A percentile compares a stretch with the other conserved stretches of the same genome.
Conservation (phyloP, 176 grass and related monocot species). For the Poa pratensis region DNA sequence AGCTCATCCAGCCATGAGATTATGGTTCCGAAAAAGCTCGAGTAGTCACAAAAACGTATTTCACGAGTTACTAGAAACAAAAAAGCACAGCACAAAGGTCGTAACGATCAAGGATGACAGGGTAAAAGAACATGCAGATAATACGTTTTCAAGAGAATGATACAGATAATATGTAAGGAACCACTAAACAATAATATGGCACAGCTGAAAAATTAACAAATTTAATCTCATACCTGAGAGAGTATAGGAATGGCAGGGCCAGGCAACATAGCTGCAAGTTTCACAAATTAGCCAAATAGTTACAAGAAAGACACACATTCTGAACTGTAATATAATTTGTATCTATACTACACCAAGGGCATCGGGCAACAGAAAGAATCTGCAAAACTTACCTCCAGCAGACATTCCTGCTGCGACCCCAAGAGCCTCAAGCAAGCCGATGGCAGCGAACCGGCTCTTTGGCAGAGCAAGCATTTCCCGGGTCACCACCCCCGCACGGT, state of each 20-base stretch:
- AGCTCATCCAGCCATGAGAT: neutral
- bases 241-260: slow-evolving; percentile 93
- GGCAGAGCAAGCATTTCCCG: slow-evolving; percentile 76
- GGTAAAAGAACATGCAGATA: neutral
- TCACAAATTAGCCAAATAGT: slow-evolving; percentile 21
- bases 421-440: slow-evolving; percentile 85
- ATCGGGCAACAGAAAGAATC: neutral
- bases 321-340: neutral
- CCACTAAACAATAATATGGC: neutral
- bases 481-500: slow-evolving; percentile 57
- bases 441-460: slow-evolving; percentile 59
- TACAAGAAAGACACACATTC: neutral
- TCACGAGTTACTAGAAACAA: neutral
- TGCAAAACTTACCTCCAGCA: slow-evolving; percentile 63
- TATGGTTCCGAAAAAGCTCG: neutral
- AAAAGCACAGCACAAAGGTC: neutral
- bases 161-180: neutral
- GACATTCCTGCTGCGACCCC: slow-evolving; percentile 90
- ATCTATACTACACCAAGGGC: neutral
- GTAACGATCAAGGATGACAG: neutral
- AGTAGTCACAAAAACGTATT: neutral
- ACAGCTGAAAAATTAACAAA: slow-evolving; percentile 25
- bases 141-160: neutral
- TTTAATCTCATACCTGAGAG: slow-evolving; percentile 69
- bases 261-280: slow-evolving; percentile 77